Conservation (phyloP, 768 basidiomycete genomes). For the Termitomyces sp. region DNA sequence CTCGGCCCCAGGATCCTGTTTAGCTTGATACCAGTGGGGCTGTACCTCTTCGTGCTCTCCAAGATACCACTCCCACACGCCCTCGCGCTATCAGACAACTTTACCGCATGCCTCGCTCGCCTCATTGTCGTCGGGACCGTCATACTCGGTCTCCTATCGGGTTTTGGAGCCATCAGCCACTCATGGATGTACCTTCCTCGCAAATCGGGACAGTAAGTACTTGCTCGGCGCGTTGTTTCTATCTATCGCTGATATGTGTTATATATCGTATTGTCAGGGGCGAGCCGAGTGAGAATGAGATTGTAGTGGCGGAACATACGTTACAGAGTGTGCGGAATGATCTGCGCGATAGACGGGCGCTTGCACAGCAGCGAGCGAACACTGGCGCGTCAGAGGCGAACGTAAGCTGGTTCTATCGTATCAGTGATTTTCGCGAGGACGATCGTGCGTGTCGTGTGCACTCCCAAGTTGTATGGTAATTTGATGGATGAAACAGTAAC, state of each 20-base stretch:
- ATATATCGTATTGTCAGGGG: conserved; percentile 22
- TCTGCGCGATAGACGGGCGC: conserved; percentile 33
- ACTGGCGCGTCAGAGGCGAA: conserved; percentile 17
- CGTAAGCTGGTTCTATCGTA: conserved; percentile 43
- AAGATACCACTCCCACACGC: conserved; percentile 61
- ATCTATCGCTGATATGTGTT: background rate
- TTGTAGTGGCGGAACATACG: conserved; percentile 51
- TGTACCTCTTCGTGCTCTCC: conserved; percentile 58
- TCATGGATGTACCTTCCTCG: conserved; percentile 57
- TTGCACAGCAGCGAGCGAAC: conserved; percentile 24
- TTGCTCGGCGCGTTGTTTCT: background rate
- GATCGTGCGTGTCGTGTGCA: conserved; percentile 29
- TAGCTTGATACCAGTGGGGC: conserved; percentile 41
- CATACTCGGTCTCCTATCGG: conserved; percentile 75
- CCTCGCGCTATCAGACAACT: conserved; percentile 31
- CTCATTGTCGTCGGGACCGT: conserved; percentile 73
- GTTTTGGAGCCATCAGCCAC: conserved; percentile 69
- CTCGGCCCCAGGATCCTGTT: conserved; percentile 31
- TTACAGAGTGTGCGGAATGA: conserved; percentile 58
- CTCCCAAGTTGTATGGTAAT: background rate
- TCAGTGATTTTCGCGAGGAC: conserved; percentile 46
- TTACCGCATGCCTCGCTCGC: conserved; percentile 50
- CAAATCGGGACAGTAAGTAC: conserved; percentile 22
- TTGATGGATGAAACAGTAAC: conserved; percentile 23
- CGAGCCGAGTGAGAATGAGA: conserved; percentile 43